Evolutionary conservation across 148 eudicot species (phyloP), one percentile per base, ranked within the genome.

Genomic region (Tetragonia tetragonoides): DNA sequence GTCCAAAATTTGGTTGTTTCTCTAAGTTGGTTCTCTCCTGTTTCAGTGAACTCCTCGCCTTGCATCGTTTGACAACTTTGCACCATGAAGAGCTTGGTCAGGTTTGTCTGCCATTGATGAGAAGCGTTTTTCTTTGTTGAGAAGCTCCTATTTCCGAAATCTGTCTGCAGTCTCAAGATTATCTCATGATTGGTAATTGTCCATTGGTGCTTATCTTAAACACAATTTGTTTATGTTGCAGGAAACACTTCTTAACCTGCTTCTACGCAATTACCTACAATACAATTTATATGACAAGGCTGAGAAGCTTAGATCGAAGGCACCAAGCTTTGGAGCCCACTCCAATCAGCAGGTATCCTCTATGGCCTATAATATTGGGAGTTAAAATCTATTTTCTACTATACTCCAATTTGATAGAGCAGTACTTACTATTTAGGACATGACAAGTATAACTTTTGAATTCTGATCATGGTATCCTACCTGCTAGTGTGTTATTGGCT

Each of bases 51-150:
- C 97, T 95, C 68, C 94, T 95, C 66, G 84, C 91, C 72, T 84
- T 95, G 88, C 99, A 95, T 84, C 94, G 97, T 53, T 86, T 87
- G 85, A 89, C 97, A 17, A 95, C 99, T 24, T 78, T 92, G 86
- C 93, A 93, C 79, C 99, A 87, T 86, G 99, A 95, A 77, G 99
- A 95, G 86, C 88, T 95, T 87, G 97, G 99, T 68, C 99, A 95
- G 98, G 98, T 93, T 67, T 66, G 92, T 83, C 18, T 79, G 40
- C 71, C 54, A 72, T 66, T 53, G 9, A 38, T 71, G 53, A 62
- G 20, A 68, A 67, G 54, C 62, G 4, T 17, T 20, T 17, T 14
- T 44, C 16, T 59, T 60, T 16, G 18, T 40, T 51, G 41, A 70
- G 37, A 23, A 1, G 67, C 63, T 64, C 34, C 6, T 20, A 7